phyloP scores from a whole-genome alignment of 345 rosid genomes.

The Odontarrhena argentea region DNA sequence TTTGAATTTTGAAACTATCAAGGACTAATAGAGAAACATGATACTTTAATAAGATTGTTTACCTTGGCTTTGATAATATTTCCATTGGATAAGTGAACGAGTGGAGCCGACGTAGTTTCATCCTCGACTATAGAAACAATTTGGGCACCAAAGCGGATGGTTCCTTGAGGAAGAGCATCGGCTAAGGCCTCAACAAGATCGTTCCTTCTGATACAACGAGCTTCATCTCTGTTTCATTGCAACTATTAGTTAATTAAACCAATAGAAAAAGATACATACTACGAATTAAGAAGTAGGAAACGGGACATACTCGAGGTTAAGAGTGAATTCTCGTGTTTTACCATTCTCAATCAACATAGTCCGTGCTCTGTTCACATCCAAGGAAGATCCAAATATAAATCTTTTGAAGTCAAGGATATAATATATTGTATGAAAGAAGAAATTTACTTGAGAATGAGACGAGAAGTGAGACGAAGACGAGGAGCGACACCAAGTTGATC shows the following conservation, averaged over 20 bases:
- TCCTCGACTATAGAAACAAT: slow-evolving; percentile 32
- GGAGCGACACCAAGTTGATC: slow-evolving; percentile 57
- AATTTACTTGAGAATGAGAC: slow-evolving; percentile 39
- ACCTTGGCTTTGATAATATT: slow-evolving; percentile 40
- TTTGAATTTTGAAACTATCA: neutral
- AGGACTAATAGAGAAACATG: neutral
- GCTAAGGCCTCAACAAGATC: slow-evolving; percentile 44
- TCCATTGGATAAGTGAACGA: slow-evolving; percentile 33
- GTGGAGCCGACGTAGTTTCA: slow-evolving; percentile 30
- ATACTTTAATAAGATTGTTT: neutral
- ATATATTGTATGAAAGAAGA: neutral
- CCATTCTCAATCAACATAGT: slow-evolving; percentile 37
- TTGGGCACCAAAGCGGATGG: slow-evolving; percentile 37
- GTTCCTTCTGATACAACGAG: slow-evolving; percentile 40
- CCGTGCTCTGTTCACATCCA: slow-evolving; percentile 19
- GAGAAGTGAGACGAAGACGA: slow-evolving; percentile 48
- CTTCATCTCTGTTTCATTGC: slow-evolving; percentile 34
- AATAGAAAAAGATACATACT: neutral
- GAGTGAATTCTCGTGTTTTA: slow-evolving; percentile 30
- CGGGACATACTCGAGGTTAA: slow-evolving; percentile 17
- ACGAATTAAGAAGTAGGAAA: neutral
- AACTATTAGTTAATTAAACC: neutral
- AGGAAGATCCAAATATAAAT: neutral
- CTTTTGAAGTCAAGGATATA: neutral
- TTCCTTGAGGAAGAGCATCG: slow-evolving; percentile 38